Evolutionary conservation across 257 asterid genomes (phyloP).

Genomic region (Penstemon eatonii): DNA sequence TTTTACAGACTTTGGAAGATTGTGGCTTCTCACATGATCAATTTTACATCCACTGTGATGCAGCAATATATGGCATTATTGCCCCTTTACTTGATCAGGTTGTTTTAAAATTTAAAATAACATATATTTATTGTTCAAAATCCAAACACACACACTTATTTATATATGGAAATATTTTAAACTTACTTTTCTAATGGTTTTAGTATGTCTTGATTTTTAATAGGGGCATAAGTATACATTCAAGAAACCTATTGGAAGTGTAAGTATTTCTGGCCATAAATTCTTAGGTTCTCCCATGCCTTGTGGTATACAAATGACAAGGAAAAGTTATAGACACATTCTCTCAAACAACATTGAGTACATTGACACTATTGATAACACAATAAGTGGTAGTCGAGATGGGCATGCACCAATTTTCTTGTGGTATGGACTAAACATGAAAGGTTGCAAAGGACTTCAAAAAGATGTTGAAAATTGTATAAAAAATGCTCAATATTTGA

Average conservation of each 20-base stretch:
- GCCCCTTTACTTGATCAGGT: constrained; percentile 33
- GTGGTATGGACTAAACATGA: constrained; percentile 52
- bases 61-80: constrained; percentile 35
- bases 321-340: constrained; percentile 37
- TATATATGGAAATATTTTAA: no score
- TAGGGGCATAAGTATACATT: constrained; percentile 47
- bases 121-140: no score
- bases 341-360: constrained; percentile 54
- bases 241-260: constrained; percentile 61
- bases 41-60: constrained; percentile 45
- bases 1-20: constrained; percentile 33
- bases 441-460: constrained; percentile 53
- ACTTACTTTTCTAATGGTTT: no score
- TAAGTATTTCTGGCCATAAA: constrained; percentile 59
- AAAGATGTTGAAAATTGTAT: constrained; percentile 51
- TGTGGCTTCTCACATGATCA: constrained; percentile 32
- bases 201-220: background rate
- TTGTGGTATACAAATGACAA: constrained; percentile 54
- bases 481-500: constrained; percentile 54
- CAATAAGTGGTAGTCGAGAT: constrained; percentile 59
- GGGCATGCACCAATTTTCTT: constrained; percentile 62
- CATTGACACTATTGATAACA: constrained; percentile 53
- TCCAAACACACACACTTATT: no score
- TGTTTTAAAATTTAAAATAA: no score
- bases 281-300: constrained; percentile 63